Evolutionary conservation across 73 alveolate species (phyloP).

Genomic region (Blepharisma japonicum): DNA sequence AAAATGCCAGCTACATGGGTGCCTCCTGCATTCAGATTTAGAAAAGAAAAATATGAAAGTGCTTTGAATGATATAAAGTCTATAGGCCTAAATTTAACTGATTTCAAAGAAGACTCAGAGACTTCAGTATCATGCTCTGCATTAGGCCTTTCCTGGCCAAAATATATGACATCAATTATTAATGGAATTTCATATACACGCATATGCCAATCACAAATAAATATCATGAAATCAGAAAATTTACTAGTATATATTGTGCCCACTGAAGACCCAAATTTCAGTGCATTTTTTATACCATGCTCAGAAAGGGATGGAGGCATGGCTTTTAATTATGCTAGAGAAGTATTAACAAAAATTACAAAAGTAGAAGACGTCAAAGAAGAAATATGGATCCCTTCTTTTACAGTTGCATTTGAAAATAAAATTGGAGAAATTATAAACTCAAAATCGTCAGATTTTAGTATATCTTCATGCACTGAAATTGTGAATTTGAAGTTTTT

Average conservation of each 20-base stretch:
- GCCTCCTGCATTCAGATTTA: slow-evolving; percentile 21
- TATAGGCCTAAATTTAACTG: neutral
- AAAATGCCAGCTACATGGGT: neutral
- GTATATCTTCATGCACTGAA: neutral
- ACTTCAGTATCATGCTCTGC: slow-evolving; percentile 23
- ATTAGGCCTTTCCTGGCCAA: slow-evolving; percentile 15
- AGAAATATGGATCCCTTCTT: slow-evolving; percentile 14
- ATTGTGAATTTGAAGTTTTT: neutral
- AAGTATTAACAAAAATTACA: slow-evolving; percentile 3
- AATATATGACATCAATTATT: neutral
- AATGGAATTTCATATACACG: neutral
- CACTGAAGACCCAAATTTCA: slow-evolving; percentile 23
- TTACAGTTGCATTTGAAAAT: too few relatives aligned
- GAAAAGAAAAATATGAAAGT: neutral
- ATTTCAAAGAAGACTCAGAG: neutral
- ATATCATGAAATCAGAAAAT: neutral
- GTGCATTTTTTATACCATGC: slow-evolving; percentile 14
- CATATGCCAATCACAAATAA: neutral
- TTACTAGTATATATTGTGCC: neutral
- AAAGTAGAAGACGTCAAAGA: neutral
- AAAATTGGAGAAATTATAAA: too few relatives aligned
- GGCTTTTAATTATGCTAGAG: neutral
- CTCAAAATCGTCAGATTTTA: too few relatives aligned
- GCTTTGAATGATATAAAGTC: neutral
- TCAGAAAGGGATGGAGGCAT: neutral